Percentiles rank a stretch among this genome's conserved stretches.
Conservation (phyloP, 352 stramenopile genomes). For the Phytophthora sp. region DNA sequence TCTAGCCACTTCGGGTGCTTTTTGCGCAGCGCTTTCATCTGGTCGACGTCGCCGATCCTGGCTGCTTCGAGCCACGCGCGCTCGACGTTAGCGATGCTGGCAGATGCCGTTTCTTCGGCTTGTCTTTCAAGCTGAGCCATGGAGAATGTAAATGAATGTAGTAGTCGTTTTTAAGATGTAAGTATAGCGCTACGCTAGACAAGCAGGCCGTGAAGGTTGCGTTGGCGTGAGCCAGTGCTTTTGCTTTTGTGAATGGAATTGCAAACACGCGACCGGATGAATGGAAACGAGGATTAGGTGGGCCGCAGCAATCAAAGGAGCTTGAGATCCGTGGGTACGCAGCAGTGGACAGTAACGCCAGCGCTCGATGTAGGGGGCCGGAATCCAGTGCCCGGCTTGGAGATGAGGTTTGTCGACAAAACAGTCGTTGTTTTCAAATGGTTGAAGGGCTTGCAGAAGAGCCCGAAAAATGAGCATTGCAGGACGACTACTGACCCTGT, state of each 20-base stretch:
- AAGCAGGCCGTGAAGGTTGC: no score
- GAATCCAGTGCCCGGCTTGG: no score
- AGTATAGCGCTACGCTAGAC: no score
- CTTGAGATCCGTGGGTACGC: no score
- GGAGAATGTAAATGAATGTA: no score
- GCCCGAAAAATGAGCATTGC: slow-evolving; percentile 3
- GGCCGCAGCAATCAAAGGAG: not conserved
- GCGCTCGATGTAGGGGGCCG: no score
- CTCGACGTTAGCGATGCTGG: not conserved
- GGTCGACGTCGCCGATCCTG: slow-evolving; percentile 1
- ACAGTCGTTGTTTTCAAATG: no score
- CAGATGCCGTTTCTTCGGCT: not conserved
- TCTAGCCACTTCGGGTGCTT: slow-evolving; percentile 1
- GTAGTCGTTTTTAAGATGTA: not conserved
- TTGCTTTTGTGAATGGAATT: not conserved
- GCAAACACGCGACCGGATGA: not conserved
- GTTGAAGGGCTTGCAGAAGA: slow-evolving; percentile 15
- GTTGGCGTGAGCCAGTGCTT: not conserved
- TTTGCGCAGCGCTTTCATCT: slow-evolving; percentile 2
- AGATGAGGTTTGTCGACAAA: no score
- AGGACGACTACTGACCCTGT: no score
- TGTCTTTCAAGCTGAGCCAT: no score
- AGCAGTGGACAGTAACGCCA: no score
- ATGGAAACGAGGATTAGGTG: not conserved
- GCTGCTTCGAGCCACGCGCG: slow-evolving; percentile 8